These are phyloP conservation scores for Hemisphaericaspora nanyangensis DNA, from an alignment of 805 yeast genomes.

Conservation along the genomic window DNA sequence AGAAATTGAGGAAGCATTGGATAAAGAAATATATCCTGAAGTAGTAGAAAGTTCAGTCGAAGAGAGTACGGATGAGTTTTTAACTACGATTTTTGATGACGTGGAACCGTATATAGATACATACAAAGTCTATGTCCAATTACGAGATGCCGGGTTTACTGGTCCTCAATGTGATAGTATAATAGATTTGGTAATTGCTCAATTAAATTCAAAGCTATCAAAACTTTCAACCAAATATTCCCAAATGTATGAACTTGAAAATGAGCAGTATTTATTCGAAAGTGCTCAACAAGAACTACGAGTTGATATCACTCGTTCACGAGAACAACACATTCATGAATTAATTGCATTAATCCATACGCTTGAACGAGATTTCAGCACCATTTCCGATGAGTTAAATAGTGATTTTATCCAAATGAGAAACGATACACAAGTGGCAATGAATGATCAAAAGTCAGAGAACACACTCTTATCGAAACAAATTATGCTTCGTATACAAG, in stretches of 20 bases:
- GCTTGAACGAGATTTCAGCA: slow-evolving; percentile 67
- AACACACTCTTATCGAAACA: slow-evolving; percentile 71
- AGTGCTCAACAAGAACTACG: slow-evolving; percentile 87
- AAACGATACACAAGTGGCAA: slow-evolving; percentile 77
- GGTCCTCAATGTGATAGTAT: slow-evolving; percentile 58
- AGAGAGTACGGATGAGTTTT: slow-evolving; percentile 11
- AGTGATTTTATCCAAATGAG: slow-evolving; percentile 53
- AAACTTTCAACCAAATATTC: slow-evolving; percentile 46
- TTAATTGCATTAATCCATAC: slow-evolving; percentile 63
- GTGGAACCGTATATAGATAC: slow-evolving; percentile 45
- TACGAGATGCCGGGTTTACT: slow-evolving; percentile 56
- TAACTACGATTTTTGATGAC: slow-evolving; percentile 57
- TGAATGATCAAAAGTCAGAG: slow-evolving; percentile 82
- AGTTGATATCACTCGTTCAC: slow-evolving; percentile 68
- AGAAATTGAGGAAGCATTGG: neutral
- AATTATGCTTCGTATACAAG: slow-evolving; percentile 70
- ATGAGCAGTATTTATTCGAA: slow-evolving; percentile 82
- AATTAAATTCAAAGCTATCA: slow-evolving; percentile 37
- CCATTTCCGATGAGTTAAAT: slow-evolving; percentile 72
- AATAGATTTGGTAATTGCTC: slow-evolving; percentile 45
- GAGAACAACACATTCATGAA: slow-evolving; percentile 68
- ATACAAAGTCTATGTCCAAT: slow-evolving; percentile 50
- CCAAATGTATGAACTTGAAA: slow-evolving; percentile 69
- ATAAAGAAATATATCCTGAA: neutral
- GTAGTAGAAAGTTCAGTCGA: neutral